phyloP scores from a whole-genome alignment of 1,284 basidiomycete species.

The Rhodotorula sp. region DNA sequence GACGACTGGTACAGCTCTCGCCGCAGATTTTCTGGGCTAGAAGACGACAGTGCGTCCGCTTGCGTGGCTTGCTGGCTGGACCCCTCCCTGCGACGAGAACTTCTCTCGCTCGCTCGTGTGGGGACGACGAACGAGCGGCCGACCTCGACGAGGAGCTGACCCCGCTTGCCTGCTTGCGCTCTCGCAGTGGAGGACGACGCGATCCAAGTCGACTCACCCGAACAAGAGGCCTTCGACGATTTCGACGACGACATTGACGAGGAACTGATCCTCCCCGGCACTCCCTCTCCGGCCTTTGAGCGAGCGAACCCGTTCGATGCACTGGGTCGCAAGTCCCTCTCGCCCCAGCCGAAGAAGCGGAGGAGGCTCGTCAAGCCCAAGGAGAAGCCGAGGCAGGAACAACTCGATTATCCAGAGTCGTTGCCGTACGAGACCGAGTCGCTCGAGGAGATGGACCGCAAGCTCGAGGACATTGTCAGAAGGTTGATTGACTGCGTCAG shows the following conservation, averaged over 20 bases:
- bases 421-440: conserved; percentile 81
- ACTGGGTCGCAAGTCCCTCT: background rate
- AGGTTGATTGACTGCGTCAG: conserved; percentile 73
- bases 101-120: background rate
- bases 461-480: conserved; percentile 73
- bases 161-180: background rate
- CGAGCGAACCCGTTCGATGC: conserved; percentile 31
- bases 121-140: background rate
- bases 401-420: conserved; percentile 46
- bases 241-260: conserved; percentile 41
- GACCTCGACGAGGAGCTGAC: background rate
- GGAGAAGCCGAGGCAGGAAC: conserved; percentile 34
- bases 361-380: conserved; percentile 20
- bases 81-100: too few species aligned
- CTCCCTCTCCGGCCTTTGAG: conserved; percentile 26
- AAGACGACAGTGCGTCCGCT: background rate
- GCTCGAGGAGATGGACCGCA: conserved; percentile 71
- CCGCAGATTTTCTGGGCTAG: background rate
- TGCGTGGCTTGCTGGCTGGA: background rate
- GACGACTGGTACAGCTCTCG: background rate
- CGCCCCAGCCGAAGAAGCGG: conserved; percentile 18
- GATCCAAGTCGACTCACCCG: conserved; percentile 43
- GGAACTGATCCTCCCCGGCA: conserved; percentile 34
- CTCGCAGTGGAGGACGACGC: conserved; percentile 34
- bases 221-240: conserved; percentile 43